These are phyloP conservation scores for Metschnikowia aberdeeniae DNA, from an alignment of 805 yeast genomes.

Conservation along the genomic window DNA sequence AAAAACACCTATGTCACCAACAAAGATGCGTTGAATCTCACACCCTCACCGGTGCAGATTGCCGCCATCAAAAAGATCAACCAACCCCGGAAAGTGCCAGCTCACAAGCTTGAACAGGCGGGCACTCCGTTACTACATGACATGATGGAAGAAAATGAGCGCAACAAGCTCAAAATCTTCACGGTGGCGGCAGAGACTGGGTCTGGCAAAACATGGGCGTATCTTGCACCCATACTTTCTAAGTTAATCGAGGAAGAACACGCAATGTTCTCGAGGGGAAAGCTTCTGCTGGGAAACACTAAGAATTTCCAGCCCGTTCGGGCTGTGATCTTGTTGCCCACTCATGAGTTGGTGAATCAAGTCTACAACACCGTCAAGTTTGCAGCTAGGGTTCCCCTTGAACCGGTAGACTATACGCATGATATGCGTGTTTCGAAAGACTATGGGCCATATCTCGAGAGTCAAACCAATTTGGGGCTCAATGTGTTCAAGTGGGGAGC, in stretches of 20 bases:
- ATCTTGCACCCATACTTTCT: slow-evolving; percentile 70
- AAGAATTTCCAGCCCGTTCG: slow-evolving; percentile 43
- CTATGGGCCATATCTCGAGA: slow-evolving; percentile 24
- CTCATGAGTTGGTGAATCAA: slow-evolving; percentile 84
- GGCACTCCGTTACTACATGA: slow-evolving; percentile 26
- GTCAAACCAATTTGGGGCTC: slow-evolving; percentile 32
- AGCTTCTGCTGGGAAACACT: slow-evolving; percentile 20
- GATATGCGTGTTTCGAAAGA: slow-evolving; percentile 18
- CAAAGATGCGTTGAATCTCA: slow-evolving; percentile 32
- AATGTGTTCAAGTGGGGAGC: slow-evolving; percentile 58
- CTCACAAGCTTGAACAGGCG: slow-evolving; percentile 23
- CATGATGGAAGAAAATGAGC: slow-evolving; percentile 27
- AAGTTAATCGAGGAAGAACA: slow-evolving; percentile 57
- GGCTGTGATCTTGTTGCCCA: slow-evolving; percentile 79
- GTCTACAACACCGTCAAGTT: slow-evolving; percentile 47
- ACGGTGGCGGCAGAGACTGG: slow-evolving; percentile 96
- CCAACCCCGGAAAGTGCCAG: slow-evolving; percentile 34
- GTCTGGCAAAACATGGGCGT: slow-evolving; percentile 94
- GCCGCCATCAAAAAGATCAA: slow-evolving; percentile 62
- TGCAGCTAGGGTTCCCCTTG: slow-evolving; percentile 25
- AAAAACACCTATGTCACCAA: slow-evolving; percentile 29
- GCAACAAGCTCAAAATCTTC: slow-evolving; percentile 49
- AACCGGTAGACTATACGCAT: slow-evolving; percentile 15
- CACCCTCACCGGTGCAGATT: slow-evolving; percentile 79
- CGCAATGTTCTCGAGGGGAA: slow-evolving; percentile 19